Base-by-base conservation (phyloP, 2,329 filamentous ascomycete genomes). In the Cytospora chrysosperma region DNA sequence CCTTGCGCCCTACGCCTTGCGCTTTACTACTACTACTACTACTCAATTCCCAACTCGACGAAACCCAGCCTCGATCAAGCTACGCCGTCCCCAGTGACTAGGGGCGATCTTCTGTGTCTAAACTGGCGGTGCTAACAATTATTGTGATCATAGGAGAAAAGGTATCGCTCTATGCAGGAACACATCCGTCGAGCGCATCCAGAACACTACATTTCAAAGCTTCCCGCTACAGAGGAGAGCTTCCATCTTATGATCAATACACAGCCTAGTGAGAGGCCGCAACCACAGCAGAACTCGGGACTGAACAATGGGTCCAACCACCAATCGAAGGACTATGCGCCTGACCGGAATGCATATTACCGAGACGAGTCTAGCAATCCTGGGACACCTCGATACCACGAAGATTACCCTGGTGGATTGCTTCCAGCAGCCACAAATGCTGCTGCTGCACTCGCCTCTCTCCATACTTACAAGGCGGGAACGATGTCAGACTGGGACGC, bases 131-230 rank as follows among this genome's bases (percentile, higher is more conserved):
- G 59, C 69, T 73, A 63, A 72, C 68, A 64, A 56, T 32, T 43
- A 59, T 53, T 7, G 6, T 37, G 15, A 43, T 15, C 61, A 61
- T 61, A 77, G 75, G 75, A 77, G 67, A 77, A 77, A 63, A 69
- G 75, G 58, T 99, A 94, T 81, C 93, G 95, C 77, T 98, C 95
- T 68, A 98, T 99, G 93, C 95, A 98, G 80, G 95, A 99, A 85
- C 95, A 99, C 74, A 98, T 99, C 73, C 92, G 95, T 72, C 89
- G 95, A 77, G 95, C 95, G 70, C 95, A 99, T 76, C 94, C 94
- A 67, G 93, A 97, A 76, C 90, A 98, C 77, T 98, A 98, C 80
- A 96, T 99, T 71, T 89, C 95, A 57, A 98, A 98, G 86, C 90
- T 99, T 71, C 95, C 95, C 70, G 95, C 95, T 57, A 99, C 95